Percentiles rank a stretch among this genome's conserved stretches.
Conservation (phyloP, 805 yeast genomes). For the Lipomyces mesembrius region DNA sequence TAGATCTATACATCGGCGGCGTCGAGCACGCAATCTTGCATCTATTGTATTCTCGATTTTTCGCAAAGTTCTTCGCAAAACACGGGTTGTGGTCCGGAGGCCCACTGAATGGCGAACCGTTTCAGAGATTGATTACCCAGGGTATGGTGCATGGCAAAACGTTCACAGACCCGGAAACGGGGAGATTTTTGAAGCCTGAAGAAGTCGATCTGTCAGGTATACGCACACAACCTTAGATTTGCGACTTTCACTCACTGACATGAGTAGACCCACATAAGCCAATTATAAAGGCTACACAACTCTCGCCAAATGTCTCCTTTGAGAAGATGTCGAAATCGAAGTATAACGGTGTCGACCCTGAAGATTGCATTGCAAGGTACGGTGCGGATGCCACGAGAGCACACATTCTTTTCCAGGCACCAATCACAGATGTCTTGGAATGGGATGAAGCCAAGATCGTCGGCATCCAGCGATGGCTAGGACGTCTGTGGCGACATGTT, state of each 20-base stretch:
- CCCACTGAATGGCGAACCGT: constrained; percentile 72
- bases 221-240: constrained; percentile 34
- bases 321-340: constrained; percentile 98
- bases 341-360: constrained; percentile 92
- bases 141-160: constrained; percentile 99
- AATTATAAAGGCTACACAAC: constrained; percentile 55
- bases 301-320: constrained; percentile 59
- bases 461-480: constrained; percentile 88
- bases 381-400: constrained; percentile 97
- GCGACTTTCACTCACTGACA: constrained; percentile 8
- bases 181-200: constrained; percentile 76
- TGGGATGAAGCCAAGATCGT: constrained; percentile 91
- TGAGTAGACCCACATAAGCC: constrained; percentile 46
- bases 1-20: constrained; percentile 91
- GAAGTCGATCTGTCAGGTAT: constrained; percentile 59
- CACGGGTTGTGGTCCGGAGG: constrained; percentile 72
- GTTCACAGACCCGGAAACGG: constrained; percentile 68
- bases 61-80: constrained; percentile 74
- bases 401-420: constrained; percentile 89
- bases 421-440: constrained; percentile 74
- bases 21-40: constrained; percentile 96
- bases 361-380: constrained; percentile 67
- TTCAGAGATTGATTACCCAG: constrained; percentile 79
- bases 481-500: constrained; percentile 51
- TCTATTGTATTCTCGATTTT: constrained; percentile 80